Base-by-base conservation (phyloP, 1,284 basidiomycete genomes). In the Cryptococcus sp. region DNA sequence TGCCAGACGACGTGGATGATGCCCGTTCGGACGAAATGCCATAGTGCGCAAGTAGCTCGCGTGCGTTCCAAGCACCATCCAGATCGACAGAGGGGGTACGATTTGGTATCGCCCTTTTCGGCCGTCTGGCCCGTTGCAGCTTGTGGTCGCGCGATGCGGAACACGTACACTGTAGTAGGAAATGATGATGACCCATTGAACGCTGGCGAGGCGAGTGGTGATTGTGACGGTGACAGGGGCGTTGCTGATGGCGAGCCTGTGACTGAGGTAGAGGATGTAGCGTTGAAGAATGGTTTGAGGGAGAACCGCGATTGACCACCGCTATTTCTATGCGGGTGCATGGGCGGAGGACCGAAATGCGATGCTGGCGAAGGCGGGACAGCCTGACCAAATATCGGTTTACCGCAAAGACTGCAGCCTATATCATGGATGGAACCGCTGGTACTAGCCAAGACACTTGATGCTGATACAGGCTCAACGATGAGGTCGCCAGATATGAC, bases 401-500 rank as follows among this genome's bases (percentile, higher is more conserved):
- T 81, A 13, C 90, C 91, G 69, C 90, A 93, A 38, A 93, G 83
- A 4, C 88, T 87, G 70, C 91, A 93, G 13, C 62, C 64, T 47
- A 78, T 69, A 52, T 71, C 68, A 30, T 67, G 62, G 17, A 65
- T 61, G 8, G 67, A 54, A 3, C 67, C 53, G 17, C 68, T 66
- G 1, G 71, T 55, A n/a, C 67, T 61, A 8, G 62, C 47, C 39
- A 72, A 50, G n/a, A 74, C 39, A 10, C 69, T 62, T 7, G 53
- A 40, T 23, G 69, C 59, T 10, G 67, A 67, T 27, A 94, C 83
- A 2, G 95, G 94, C 72, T 98, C 95, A 55, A 99, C 89, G 16
- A 86, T 86, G 11, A 99, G 83, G 68, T 93, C 90, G 1, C 93
- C 93, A 15, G 85, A 85, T 64, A 97, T 86, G 57, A 99, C 89